phyloP scores from a whole-genome alignment of 805 yeast genomes.

The Lipomyces starkeyi region DNA sequence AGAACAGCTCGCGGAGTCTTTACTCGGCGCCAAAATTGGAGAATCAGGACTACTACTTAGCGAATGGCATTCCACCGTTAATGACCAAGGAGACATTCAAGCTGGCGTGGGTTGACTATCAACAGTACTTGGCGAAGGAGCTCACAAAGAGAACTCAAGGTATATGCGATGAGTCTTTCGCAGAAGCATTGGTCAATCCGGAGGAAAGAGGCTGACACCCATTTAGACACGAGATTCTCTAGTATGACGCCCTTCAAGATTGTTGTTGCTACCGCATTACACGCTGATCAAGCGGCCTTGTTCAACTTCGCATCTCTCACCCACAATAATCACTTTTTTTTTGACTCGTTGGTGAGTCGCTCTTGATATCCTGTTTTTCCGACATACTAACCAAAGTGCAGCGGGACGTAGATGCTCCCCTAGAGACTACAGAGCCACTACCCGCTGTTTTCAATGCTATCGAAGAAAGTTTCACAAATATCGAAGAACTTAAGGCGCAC shows the following conservation, averaged over 20 bases:
- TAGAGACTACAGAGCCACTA: slow-evolving; percentile 6
- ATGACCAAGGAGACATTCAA: slow-evolving; percentile 70
- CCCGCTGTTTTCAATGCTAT: slow-evolving; percentile 51
- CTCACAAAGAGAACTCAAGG: slow-evolving; percentile 38
- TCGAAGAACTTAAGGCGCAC: slow-evolving; percentile 75
- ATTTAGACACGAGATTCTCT: slow-evolving; percentile 32
- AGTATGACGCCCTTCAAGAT: slow-evolving; percentile 37
- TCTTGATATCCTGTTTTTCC: neutral
- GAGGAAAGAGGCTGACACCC: neutral
- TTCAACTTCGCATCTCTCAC: slow-evolving; percentile 91
- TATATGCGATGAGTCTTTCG: slow-evolving; percentile 40
- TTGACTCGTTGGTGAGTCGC: slow-evolving; percentile 43
- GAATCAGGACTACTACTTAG: slow-evolving; percentile 49
- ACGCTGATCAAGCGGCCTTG: slow-evolving; percentile 66
- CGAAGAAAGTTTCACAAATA: slow-evolving; percentile 70
- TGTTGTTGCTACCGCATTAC: slow-evolving; percentile 63
- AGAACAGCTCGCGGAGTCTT: slow-evolving; percentile 45
- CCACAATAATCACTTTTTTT: slow-evolving; percentile 89
- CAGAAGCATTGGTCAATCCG: too few relatives aligned
- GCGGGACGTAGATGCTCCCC: neutral
- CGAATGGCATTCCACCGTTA: slow-evolving; percentile 66
- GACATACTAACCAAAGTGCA: neutral
- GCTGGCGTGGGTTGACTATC: slow-evolving; percentile 82
- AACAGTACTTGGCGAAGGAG: slow-evolving; percentile 55
- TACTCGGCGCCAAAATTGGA: slow-evolving; percentile 70